phyloP scores from a whole-genome alignment of 306 rosid species.

The Cucurbita argyrosperma region DNA sequence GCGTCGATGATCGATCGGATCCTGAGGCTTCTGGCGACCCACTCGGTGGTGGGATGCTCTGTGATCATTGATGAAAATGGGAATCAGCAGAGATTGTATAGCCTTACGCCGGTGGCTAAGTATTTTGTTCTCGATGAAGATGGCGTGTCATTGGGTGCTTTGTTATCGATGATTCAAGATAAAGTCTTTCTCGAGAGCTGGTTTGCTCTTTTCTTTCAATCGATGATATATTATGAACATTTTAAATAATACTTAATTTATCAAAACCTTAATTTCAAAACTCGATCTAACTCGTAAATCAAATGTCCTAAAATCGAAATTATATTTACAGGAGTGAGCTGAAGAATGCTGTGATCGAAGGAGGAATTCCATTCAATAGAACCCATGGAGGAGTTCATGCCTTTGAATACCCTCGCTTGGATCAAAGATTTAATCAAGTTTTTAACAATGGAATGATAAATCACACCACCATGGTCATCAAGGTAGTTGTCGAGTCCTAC shows the following conservation, averaged over 20 bases:
- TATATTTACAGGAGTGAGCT: slow-evolving; percentile 17
- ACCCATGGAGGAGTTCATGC: slow-evolving; percentile 17
- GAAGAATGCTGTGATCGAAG: slow-evolving; percentile 18
- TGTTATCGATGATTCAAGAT: slow-evolving; percentile 11
- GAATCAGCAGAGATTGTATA: slow-evolving; percentile 13
- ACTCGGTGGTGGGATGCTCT: slow-evolving; percentile 28
- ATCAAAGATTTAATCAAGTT: slow-evolving; percentile 3
- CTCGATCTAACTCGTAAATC: no score
- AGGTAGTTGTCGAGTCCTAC: slow-evolving; percentile 24
- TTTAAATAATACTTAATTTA: no score
- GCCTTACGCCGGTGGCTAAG: slow-evolving; percentile 22
- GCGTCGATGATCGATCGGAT: slow-evolving; percentile 38
- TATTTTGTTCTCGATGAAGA: slow-evolving; percentile 18
- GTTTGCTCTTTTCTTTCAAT: not conserved
- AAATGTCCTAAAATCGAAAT: not conserved
- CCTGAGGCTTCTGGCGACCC: slow-evolving; percentile 26
- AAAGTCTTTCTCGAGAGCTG: slow-evolving; percentile 24
- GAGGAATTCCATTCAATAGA: slow-evolving; percentile 32
- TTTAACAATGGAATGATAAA: slow-evolving; percentile 40
- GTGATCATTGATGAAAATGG: not conserved
- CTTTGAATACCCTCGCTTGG: slow-evolving; percentile 22
- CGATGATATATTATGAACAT: no score
- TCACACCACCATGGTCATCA: slow-evolving; percentile 15
- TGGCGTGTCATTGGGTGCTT: slow-evolving; percentile 30
- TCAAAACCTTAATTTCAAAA: no score